These are phyloP conservation scores for Petunia secreta DNA, from an alignment of 257 asterid genomes.

Conservation along the genomic window DNA sequence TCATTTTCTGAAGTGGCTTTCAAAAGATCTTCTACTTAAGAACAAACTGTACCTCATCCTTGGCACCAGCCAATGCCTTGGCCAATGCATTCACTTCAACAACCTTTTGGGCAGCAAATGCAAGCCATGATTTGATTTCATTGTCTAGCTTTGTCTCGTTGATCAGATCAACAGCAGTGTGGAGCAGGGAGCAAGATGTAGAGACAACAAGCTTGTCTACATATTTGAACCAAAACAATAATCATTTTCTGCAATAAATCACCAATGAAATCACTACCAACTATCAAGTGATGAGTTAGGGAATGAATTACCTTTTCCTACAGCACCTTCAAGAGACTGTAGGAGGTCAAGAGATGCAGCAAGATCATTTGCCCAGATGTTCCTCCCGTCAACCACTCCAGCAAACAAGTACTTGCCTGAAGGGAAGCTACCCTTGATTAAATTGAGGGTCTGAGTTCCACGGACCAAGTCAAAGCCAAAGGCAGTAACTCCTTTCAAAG, in stretches of 20 bases:
- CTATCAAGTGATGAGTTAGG: background rate
- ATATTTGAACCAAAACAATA: background rate
- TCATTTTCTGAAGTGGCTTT: background rate
- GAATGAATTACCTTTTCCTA: constrained; percentile 72
- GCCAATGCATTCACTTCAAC: constrained; percentile 95
- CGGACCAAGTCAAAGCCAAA: constrained; percentile 70
- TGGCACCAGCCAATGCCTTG: constrained; percentile 80
- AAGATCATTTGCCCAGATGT: constrained; percentile 97
- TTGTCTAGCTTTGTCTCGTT: constrained; percentile 86
- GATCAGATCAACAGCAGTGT: constrained; percentile 92
- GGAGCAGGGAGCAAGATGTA: constrained; percentile 86
- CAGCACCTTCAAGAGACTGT: constrained; percentile 73
- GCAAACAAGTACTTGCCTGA: constrained; percentile 92
- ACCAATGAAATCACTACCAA: constrained; percentile 8
- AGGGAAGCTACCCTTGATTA: constrained; percentile 83
- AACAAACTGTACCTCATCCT: constrained; percentile 67
- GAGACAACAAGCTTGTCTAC: constrained; percentile 96
- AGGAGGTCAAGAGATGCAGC: constrained; percentile 64
- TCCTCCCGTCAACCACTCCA: constrained; percentile 98
- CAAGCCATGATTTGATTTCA: constrained; percentile 95
- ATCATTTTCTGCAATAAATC: background rate
- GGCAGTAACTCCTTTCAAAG: constrained; percentile 51
- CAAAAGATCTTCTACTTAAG: background rate
- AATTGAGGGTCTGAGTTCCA: constrained; percentile 74
- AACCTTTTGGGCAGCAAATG: constrained; percentile 96